These are phyloP conservation scores for Pichia manshurica DNA, from an alignment of 805 yeast genomes.

Conservation along the genomic window DNA sequence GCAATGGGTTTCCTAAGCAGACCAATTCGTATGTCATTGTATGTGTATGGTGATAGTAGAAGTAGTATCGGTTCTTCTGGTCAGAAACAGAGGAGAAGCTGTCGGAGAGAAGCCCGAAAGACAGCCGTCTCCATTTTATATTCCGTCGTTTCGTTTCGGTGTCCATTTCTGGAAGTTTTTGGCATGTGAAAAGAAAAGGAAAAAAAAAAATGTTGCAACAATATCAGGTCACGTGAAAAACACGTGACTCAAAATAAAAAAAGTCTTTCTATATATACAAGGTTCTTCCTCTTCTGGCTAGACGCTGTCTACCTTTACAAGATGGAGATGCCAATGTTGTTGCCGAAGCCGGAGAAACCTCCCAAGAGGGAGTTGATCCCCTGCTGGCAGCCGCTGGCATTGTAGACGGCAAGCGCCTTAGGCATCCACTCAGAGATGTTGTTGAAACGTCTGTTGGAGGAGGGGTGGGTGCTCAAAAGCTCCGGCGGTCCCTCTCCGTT, in stretches of 20 bases:
- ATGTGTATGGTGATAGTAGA: neutral
- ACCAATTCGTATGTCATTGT: slow-evolving; percentile 62
- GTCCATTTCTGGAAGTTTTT: neutral
- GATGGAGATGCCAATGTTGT: no score
- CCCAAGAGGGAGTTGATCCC: neutral
- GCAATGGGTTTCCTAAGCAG: slow-evolving; percentile 84
- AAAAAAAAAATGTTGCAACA: neutral
- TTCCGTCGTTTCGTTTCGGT: neutral
- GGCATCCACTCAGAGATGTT: slow-evolving; percentile 69
- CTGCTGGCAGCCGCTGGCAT: slow-evolving; percentile 35
- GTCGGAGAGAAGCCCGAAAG: no score
- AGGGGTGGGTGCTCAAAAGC: slow-evolving; percentile 85
- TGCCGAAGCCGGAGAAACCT: neutral
- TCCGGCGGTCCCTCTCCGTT: slow-evolving; percentile 40
- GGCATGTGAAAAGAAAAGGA: neutral
- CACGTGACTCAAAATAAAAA: neutral
- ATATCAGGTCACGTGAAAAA: neutral
- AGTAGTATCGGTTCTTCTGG: no score
- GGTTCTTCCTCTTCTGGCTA: no score
- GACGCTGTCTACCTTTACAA: no score
- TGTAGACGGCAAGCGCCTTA: slow-evolving; percentile 42
- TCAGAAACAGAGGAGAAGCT: neutral
- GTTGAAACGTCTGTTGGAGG: slow-evolving; percentile 62
- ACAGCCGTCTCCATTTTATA: no score
- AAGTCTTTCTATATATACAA: no score